phyloP scores from a whole-genome alignment of 805 yeast species.

The Sugiyamaella mastotermitis region DNA sequence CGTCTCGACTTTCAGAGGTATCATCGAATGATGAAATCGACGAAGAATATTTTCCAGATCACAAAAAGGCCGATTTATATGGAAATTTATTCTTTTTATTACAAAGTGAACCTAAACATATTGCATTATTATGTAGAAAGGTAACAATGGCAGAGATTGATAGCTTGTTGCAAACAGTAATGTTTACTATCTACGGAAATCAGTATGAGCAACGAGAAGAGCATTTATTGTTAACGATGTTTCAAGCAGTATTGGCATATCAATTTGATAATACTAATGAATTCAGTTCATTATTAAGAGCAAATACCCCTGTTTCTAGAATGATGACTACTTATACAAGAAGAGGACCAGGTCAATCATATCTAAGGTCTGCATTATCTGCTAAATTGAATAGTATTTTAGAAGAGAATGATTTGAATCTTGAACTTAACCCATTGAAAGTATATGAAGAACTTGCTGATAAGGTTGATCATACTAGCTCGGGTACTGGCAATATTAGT shows the following conservation, averaged over 20 bases:
- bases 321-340: slow-evolving; percentile 37
- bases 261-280: slow-evolving; percentile 33
- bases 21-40: slow-evolving; percentile 14
- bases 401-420: slow-evolving; percentile 21
- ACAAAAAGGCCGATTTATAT: slow-evolving; percentile 27
- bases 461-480: slow-evolving; percentile 16
- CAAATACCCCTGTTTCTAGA: slow-evolving; percentile 35
- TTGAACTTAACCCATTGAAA: slow-evolving; percentile 31
- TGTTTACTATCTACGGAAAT: slow-evolving; percentile 37
- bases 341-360: slow-evolving; percentile 35
- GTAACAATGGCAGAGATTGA: slow-evolving; percentile 34
- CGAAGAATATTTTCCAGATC: slow-evolving; percentile 26
- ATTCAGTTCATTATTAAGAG: slow-evolving; percentile 31
- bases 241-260: slow-evolving; percentile 32
- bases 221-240: slow-evolving; percentile 32
- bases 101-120: slow-evolving; percentile 33
- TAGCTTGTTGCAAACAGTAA: slow-evolving; percentile 34
- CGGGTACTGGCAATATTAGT: slow-evolving; percentile 7
- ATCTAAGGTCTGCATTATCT: slow-evolving; percentile 28
- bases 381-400: slow-evolving; percentile 25
- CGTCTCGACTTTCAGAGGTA: slow-evolving; percentile 25
- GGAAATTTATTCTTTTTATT: slow-evolving; percentile 33
- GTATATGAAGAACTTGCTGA: slow-evolving; percentile 28
- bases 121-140: slow-evolving; percentile 29
- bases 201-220: slow-evolving; percentile 38